Evolutionary conservation across 2,329 filamentous ascomycete species (phyloP), one percentile per base, ranked within the genome.

Genomic region (Ascochyta rabiei): DNA sequence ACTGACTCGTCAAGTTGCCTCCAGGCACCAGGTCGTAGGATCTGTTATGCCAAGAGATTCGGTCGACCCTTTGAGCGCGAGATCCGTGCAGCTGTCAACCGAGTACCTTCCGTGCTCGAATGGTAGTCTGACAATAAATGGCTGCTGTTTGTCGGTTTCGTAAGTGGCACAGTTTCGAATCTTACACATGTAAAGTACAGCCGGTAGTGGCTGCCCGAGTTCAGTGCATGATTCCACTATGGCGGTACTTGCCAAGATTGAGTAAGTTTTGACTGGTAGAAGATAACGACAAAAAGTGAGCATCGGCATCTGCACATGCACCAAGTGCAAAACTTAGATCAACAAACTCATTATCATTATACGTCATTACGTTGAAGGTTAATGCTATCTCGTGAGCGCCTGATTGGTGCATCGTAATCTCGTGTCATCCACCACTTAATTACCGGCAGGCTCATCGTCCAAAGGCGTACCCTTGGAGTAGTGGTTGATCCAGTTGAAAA

Each of bases 401-500:
- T 19, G 37, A 35, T 33, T 34, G 18, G 34, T 33, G 45, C 34
- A 3, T 49, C 23, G 37, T 35, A 40, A 31, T 10, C 21, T 44
- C 26, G 39, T 52, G 26, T 30, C 12, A 23, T 9, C 18, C n/a
- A 43, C 33, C 35, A 15, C 15, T 40, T 65, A 74, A 54, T 71
- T 65, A 33, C 69, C 71, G 53, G 71, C 61, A 4, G 72, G 60
- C 39, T 62, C 56, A 45, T 63, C 57, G 52, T 72, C 70, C 43
- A 75, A 59, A 40, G 60, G 60, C 43, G 56, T 57, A 31, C 70
- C 71, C 60, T 71, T 69, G 23, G 66, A 63, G 48, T 63, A 75
- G 56, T 75, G 68, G 60, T 75, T 75, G 51, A 75, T 73, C 72
- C 72, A 75, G 62, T 75, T 74, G 65, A 73, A 74, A 43, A 75